phyloP scores from a whole-genome alignment of 2,329 filamentous ascomycete species.

The Monosporascus sp. region DNA sequence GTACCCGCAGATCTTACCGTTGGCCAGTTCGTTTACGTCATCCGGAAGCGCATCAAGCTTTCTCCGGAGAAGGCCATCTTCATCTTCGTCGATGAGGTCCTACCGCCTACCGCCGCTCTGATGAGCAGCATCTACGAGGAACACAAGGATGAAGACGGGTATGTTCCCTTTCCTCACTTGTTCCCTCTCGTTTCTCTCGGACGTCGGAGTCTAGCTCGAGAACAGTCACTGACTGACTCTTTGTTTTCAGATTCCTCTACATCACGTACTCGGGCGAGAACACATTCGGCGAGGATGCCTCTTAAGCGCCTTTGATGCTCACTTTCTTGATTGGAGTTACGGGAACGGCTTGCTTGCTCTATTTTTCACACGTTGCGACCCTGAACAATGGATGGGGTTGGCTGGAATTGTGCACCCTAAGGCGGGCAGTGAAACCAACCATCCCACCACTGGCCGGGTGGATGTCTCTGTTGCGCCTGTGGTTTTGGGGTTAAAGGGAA shows the following conservation, averaged over 20 bases:
- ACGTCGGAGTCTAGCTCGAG: not conserved
- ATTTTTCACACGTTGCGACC: not conserved
- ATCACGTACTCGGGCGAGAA: conserved; percentile 99
- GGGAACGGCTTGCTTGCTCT: not conserved
- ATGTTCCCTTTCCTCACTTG: conserved; percentile 23
- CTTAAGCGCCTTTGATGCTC: conserved; percentile 17
- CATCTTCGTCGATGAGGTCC: conserved; percentile 98
- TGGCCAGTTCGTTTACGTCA: conserved; percentile 99
- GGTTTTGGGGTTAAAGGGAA: not conserved
- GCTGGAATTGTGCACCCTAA: not conserved
- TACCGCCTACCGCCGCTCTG: conserved; percentile 90
- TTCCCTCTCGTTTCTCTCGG: not conserved
- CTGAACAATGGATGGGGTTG: not conserved
- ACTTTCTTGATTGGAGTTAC: not conserved
- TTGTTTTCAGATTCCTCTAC: conserved; percentile 74
- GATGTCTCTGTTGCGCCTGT: not conserved
- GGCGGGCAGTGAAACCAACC: not conserved
- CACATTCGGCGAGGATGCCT: conserved; percentile 70
- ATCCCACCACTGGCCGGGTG: not conserved
- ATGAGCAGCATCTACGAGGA: conserved; percentile 99
- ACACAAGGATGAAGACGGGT: conserved; percentile 82
- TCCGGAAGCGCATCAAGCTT: conserved; percentile 99
- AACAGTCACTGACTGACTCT: conserved; percentile 9
- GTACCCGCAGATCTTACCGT: conserved; percentile 97
- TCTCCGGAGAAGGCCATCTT: conserved; percentile 99